Conservation (phyloP, 2,329 filamentous ascomycete genomes). For the Beauveria pseudobassiana region DNA sequence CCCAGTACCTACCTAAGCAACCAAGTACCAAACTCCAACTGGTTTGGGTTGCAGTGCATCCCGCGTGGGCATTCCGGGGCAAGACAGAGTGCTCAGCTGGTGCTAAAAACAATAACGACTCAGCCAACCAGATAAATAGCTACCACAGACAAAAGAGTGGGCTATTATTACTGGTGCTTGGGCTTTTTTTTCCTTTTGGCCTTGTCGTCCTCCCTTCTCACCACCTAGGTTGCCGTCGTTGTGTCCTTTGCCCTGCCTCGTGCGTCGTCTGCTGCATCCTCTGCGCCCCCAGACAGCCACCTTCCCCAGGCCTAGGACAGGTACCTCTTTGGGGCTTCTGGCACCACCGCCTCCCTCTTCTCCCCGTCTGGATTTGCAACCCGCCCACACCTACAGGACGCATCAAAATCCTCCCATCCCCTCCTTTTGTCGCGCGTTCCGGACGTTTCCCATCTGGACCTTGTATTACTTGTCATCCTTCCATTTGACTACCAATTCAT, state of each 20-base stretch:
- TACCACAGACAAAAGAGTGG: not conserved
- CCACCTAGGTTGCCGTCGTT: not conserved
- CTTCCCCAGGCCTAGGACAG: not conserved
- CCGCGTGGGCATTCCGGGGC: conserved; percentile 4
- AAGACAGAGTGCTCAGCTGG: not conserved
- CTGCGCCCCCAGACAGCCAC: not conserved
- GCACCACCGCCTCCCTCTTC: not conserved
- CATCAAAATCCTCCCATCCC: conserved; percentile 11
- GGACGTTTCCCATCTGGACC: conserved; percentile 2
- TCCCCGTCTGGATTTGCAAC: conserved; percentile 3
- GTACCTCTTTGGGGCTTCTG: too few species aligned
- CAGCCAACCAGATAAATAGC: not conserved
- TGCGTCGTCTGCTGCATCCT: not conserved
- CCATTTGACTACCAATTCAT: conserved; percentile 7
- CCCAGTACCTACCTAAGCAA: too few species aligned
- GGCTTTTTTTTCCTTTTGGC: not conserved
- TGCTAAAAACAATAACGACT: not conserved
- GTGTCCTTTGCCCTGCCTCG: not conserved
- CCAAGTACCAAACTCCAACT: not conserved
- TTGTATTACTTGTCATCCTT: conserved; percentile 8
- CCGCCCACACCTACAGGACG: conserved; percentile 4
- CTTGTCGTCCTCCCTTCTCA: not conserved
- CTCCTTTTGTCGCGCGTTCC: conserved; percentile 12
- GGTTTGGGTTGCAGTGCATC: conserved; percentile 1
- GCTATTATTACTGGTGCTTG: not conserved